Base-by-base conservation (phyloP, 495 filamentous ascomycete genomes). In the Penicillium ochrochloron region DNA sequence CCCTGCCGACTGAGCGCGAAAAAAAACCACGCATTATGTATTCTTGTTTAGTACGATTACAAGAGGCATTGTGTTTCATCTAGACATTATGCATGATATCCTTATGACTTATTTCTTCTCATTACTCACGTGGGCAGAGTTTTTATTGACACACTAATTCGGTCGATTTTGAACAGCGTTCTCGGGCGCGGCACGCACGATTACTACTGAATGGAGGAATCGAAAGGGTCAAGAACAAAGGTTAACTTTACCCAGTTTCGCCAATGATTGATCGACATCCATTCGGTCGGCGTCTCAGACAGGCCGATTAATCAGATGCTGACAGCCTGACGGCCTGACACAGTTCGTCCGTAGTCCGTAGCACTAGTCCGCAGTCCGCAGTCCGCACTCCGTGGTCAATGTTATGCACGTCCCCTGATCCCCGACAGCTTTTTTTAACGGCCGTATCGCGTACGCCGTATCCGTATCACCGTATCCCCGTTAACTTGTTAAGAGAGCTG, bases 1-100 rank as follows among this genome's bases (percentile, higher is more conserved):
- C 39, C 41, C 29, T 64, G 64, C 67, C 67, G 67, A 66, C 21
- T 59, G 15, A 41, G 37, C 37, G 27, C 33, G 29, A n/a, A 27
- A 27, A 35, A 34, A 56, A 53, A 19, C 17, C 31, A 31, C 53
- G 53, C 33, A 56, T 15, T 33, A 33, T 33, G 5, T 37, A 34
- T 23, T 19, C 3, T 41, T 41, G 15, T 41, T 41, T 15, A 41
- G 31, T 34, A 27, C 46, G 23, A 25, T 48, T 25, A 44, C 23
- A 0, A 50, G 48, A 17, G 15, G 23, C 25, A 48, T 48, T 48
- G 7, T 48, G 10, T 23, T 19, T 48, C 15, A 10, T 48, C 15
- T 12, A 25, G 23, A 23, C 44, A 48, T 48, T 48, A 48, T 48
- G 19, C 44, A 48, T 48, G 44, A 48, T 21, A 23, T 48, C 5